These are phyloP conservation scores for Mucuna pruriens DNA, from an alignment of 306 rosid species.

Conservation along the genomic window DNA sequence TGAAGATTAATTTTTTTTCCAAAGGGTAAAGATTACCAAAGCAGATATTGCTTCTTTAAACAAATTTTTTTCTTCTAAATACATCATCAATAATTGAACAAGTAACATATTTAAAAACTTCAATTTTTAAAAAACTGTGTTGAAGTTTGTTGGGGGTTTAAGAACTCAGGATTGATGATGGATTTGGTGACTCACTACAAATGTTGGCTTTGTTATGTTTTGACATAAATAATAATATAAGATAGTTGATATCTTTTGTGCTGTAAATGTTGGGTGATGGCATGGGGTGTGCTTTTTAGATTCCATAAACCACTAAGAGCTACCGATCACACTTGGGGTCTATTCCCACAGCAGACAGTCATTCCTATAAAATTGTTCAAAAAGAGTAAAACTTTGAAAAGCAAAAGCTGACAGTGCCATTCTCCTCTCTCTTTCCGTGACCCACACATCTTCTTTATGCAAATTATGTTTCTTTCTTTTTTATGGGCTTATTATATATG, in stretches of 20 bases:
- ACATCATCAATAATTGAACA: too few species aligned
- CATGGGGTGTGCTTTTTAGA: slow-evolving; percentile 55
- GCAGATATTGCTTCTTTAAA: too few species aligned
- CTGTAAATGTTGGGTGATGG: slow-evolving; percentile 57
- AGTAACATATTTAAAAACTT: too few species aligned
- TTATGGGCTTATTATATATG: background rate
- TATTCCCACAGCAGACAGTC: slow-evolving; percentile 58
- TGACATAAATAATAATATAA: background rate
- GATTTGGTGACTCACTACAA: slow-evolving; percentile 78
- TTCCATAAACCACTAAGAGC: slow-evolving; percentile 57
- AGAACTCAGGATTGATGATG: slow-evolving; percentile 60
- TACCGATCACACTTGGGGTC: slow-evolving; percentile 51
- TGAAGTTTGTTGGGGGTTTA: too few species aligned
- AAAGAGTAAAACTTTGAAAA: slow-evolving; percentile 69
- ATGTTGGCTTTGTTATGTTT: slow-evolving; percentile 31
- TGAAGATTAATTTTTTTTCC: too few species aligned
- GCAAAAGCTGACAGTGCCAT: slow-evolving; percentile 74
- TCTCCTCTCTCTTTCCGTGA: slow-evolving; percentile 44
- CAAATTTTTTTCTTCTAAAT: too few species aligned
- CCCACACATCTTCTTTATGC: slow-evolving; percentile 41
- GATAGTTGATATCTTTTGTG: slow-evolving; percentile 52
- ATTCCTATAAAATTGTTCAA: slow-evolving; percentile 64
- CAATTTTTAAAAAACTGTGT: too few species aligned
- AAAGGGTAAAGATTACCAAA: too few species aligned
- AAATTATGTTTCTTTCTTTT: slow-evolving; percentile 33